A percentile compares a stretch with the other conserved stretches of the same genome.
Conservation (phyloP, 768 basidiomycete species). For the Leccinum barrowsii region DNA sequence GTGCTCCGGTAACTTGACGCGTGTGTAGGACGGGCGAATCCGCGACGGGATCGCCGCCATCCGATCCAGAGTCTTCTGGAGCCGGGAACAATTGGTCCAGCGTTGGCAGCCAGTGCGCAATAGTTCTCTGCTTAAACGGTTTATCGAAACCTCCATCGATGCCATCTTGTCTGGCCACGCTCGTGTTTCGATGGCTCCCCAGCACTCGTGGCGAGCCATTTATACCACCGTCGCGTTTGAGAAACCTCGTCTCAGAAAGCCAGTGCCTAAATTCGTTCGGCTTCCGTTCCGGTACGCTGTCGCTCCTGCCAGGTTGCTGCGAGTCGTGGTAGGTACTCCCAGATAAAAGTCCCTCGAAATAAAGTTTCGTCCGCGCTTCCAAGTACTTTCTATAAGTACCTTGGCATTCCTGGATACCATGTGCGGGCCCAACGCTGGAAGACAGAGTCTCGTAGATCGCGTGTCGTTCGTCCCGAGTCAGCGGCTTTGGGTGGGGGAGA, state of each 20-base stretch:
- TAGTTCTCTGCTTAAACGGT: slow-evolving; percentile 5
- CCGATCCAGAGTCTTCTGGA: slow-evolving; percentile 1
- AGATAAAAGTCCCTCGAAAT: slow-evolving; percentile 42
- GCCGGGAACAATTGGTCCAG: slow-evolving; percentile 29
- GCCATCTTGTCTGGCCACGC: slow-evolving; percentile 10
- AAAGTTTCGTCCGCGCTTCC: slow-evolving; percentile 44
- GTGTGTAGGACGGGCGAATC: slow-evolving; percentile 29
- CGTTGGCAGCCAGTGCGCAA: slow-evolving; percentile 10
- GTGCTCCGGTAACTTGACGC: slow-evolving; percentile 11
- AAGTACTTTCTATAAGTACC: slow-evolving; percentile 52
- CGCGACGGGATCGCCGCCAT: slow-evolving; percentile 7
- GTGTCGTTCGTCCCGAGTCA: slow-evolving; percentile 45
- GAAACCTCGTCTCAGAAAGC: slow-evolving; percentile 28
- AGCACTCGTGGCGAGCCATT: slow-evolving; percentile 11
- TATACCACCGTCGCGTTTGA: slow-evolving; percentile 18
- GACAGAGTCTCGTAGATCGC: slow-evolving; percentile 51
- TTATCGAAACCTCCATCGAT: slow-evolving; percentile 4
- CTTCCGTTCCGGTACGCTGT: slow-evolving; percentile 11
- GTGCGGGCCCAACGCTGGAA: slow-evolving; percentile 43
- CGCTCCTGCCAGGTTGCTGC: slow-evolving; percentile 12
- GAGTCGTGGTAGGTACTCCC: slow-evolving; percentile 11
- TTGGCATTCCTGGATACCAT: slow-evolving; percentile 46
- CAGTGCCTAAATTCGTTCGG: slow-evolving; percentile 30
- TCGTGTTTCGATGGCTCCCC: slow-evolving; percentile 12
- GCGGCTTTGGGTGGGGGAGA: slow-evolving; percentile 24